Conservation (phyloP, 2,329 filamentous ascomycete species). For the Aspergillus neoniger region DNA sequence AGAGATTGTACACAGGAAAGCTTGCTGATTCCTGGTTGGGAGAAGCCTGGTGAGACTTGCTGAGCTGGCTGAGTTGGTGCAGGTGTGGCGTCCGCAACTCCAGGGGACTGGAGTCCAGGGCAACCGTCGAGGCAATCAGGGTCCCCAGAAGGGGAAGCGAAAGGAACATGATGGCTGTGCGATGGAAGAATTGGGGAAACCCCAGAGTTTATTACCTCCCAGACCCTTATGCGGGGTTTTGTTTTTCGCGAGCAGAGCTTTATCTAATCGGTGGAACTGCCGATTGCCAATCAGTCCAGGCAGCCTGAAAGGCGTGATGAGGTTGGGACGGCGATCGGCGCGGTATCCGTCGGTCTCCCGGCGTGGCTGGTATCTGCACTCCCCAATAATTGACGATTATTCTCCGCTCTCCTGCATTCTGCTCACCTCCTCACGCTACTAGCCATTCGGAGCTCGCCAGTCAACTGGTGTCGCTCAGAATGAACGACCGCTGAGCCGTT, state of each 20-base stretch:
- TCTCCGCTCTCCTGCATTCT: no score
- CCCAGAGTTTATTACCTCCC: background rate
- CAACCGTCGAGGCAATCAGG: background rate
- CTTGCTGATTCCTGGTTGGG: background rate
- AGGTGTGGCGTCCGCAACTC: background rate
- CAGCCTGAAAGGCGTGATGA: no score
- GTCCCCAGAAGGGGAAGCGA: background rate
- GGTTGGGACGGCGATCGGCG: no score
- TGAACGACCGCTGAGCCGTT: no score
- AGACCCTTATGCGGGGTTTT: background rate
- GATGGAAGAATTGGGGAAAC: background rate
- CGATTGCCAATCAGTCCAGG: background rate
- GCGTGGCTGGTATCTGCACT: no score
- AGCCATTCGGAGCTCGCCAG: no score
- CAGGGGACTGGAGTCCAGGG: background rate
- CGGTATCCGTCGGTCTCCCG: no score
- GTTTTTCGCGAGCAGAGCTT: background rate
- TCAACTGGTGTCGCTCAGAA: no score
- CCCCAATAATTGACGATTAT: no score
- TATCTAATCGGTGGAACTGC: background rate
- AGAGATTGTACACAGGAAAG: slow-evolving; percentile 51
- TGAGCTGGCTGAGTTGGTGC: background rate
- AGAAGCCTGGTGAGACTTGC: background rate
- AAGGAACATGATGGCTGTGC: background rate
- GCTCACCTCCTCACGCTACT: no score